Percentiles rank a stretch among this genome's conserved stretches.
phyloP scores from a whole-genome alignment of 805 yeast genomes.

The Cyberlindnera meyerae region DNA sequence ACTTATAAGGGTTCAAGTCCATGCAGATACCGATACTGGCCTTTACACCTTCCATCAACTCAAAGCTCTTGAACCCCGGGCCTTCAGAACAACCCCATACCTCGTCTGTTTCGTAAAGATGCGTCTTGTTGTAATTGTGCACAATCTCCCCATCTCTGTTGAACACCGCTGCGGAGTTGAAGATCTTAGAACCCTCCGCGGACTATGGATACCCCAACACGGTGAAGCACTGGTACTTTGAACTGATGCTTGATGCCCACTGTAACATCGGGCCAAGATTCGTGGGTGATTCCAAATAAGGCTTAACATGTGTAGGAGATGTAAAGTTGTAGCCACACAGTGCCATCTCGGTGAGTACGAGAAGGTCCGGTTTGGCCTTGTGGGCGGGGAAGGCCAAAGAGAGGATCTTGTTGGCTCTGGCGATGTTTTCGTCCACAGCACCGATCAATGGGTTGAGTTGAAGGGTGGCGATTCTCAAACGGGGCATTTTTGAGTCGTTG shows the following conservation, averaged over 20 bases:
- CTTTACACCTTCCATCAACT: conserved; percentile 28
- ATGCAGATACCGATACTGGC: conserved; percentile 83
- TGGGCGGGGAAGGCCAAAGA: conserved; percentile 19
- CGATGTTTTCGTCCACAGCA: conserved; percentile 47
- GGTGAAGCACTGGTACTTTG: conserved; percentile 53
- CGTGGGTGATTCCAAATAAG: conserved; percentile 47
- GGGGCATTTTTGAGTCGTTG: conserved; percentile 1
- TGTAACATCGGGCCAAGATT: conserved; percentile 43
- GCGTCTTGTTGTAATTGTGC: conserved; percentile 69
- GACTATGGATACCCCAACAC: conserved; percentile 81
- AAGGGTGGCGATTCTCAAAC: conserved; percentile 54
- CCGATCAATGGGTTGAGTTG: conserved; percentile 68
- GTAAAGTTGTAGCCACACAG: conserved; percentile 77
- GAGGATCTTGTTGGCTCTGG: conserved; percentile 36
- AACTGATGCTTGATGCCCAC: conserved; percentile 55
- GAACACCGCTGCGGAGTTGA: conserved; percentile 69
- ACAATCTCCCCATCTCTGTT: conserved; percentile 53
- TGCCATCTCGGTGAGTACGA: conserved; percentile 80
- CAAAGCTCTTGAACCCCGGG: conserved; percentile 49
- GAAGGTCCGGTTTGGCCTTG: conserved; percentile 46
- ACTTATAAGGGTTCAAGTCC: conserved; percentile 88
- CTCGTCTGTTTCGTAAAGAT: conserved; percentile 74
- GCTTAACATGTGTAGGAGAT: conserved; percentile 41
- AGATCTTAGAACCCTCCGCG: conserved; percentile 32
- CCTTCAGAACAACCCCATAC: conserved; percentile 75